Evolutionary conservation across 1,284 basidiomycete genomes (phyloP), one percentile per base, ranked within the genome.

Genomic region (Apiotrichum brassicae): DNA sequence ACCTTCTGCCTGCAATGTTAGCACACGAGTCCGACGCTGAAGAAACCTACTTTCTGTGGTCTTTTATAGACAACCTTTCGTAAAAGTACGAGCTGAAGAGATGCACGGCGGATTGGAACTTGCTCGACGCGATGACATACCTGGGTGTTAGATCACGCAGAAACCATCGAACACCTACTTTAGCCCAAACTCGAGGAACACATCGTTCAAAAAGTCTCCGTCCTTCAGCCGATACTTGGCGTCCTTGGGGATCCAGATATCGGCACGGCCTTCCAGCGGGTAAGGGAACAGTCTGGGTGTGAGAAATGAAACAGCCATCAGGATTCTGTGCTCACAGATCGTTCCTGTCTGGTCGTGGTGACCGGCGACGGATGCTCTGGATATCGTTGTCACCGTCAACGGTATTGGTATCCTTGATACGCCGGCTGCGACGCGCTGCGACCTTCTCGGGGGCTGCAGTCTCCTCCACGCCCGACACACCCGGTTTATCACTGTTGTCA

Each of bases 1-100:
- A 43, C 20, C 20, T 57, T 56, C 37, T 22, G 49, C 46, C 51
- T 64, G 44, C 3, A n/a, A 47, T 46, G 38, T 53, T 32, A 58
- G 49, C n/a, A 7, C 22, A 30, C n/a, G 13, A 18, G 28, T 30
- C n/a, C n/a, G 28, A 34, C 16, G 33, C 12, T 20, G 16, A 32
- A 8, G 16, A 34, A 4, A 57, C 81, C 41, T 68, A 85, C 85
- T 80, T 81, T 64, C 81, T 82, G 55, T 22, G 14, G n/a, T 79
- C 34, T 40, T 54, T 62, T 16, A 55, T 79, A 52, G 83, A 84
- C n/a, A 98, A 75, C 65, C 93, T 92, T 73, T 92, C 87, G 76
- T 91, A 97, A 73, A 99, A 97, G 76, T 97, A 99, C 0, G 93
- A 92, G 67, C 85, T 97, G 77, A 98, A 97, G 6, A 98, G 79